A percentile compares a stretch with the other conserved stretches of the same genome.
phyloP scores from a whole-genome alignment of 345 rosid species.

The Eucalyptus sp. region DNA sequence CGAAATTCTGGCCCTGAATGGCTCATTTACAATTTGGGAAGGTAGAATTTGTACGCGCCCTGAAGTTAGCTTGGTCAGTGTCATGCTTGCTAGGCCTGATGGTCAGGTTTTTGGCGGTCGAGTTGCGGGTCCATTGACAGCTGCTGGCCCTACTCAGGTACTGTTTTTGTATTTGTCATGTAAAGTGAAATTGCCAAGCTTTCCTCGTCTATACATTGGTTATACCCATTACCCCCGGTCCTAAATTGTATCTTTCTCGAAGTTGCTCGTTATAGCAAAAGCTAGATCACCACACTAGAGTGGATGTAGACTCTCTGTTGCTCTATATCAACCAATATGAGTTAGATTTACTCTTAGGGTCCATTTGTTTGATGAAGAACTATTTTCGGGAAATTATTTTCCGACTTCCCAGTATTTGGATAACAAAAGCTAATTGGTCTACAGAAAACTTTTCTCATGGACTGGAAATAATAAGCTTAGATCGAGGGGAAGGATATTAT shows the following conservation, averaged over 20 bases:
- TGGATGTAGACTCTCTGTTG: neutral
- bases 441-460: neutral
- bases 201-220: neutral
- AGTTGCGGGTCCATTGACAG: slow-evolving; percentile 20
- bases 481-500: neutral
- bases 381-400: neutral
- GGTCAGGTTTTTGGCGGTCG: slow-evolving; percentile 33
- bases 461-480: neutral
- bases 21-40: neutral
- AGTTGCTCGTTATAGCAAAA: neutral
- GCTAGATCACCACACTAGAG: neutral
- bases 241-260: neutral
- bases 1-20: slow-evolving; percentile 20
- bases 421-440: neutral
- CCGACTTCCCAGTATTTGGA: neutral
- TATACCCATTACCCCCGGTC: neutral
- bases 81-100: slow-evolving; percentile 14
- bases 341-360: neutral
- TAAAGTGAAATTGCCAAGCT: neutral
- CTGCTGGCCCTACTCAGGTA: slow-evolving; percentile 21
- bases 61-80: neutral
- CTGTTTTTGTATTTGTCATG: neutral
- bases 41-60: neutral
- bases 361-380: neutral
- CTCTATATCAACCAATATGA: neutral